phyloP scores from a whole-genome alignment of 108 stramenopile species.

The Cyclotella sp. region DNA sequence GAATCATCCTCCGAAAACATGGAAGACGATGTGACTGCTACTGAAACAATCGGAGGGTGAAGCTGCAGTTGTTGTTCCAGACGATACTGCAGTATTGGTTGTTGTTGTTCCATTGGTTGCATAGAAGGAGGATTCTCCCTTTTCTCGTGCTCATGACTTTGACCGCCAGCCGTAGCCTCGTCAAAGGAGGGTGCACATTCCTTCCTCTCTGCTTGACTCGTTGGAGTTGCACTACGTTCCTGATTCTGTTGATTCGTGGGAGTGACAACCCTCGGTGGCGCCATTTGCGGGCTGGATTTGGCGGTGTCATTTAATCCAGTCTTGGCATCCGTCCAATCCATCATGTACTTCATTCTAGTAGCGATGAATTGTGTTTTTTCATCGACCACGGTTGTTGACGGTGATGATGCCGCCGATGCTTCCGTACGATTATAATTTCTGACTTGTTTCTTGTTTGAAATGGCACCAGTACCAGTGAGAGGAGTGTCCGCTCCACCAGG shows the following conservation, averaged over 20 bases:
- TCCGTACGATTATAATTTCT: not conserved
- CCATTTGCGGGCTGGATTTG: not conserved
- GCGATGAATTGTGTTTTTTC: not conserved
- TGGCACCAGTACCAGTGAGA: not conserved
- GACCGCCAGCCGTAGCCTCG: not conserved
- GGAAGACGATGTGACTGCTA: not conserved
- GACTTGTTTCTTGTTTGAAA: not conserved
- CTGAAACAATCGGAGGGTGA: not conserved
- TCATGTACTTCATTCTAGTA: slow-evolving; percentile 3
- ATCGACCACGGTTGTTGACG: not conserved
- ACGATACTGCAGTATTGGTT: not conserved
- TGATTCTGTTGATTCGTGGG: slow-evolving; percentile 2
- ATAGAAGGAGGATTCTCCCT: not conserved
- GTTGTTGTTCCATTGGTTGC: not conserved
- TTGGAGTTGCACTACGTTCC: not conserved
- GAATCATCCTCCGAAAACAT: slow-evolving; percentile 17
- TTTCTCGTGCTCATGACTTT: not conserved
- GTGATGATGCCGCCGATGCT: not conserved
- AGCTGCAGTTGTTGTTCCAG: not conserved
- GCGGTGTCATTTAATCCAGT: not conserved
- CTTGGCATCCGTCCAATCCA: slow-evolving; percentile 13
- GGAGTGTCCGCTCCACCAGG: not conserved
- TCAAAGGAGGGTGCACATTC: not conserved
- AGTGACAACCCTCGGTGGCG: not conserved
- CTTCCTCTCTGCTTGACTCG: not conserved